Conservation (phyloP, 768 basidiomycete species). For the Podaxis sp. region DNA sequence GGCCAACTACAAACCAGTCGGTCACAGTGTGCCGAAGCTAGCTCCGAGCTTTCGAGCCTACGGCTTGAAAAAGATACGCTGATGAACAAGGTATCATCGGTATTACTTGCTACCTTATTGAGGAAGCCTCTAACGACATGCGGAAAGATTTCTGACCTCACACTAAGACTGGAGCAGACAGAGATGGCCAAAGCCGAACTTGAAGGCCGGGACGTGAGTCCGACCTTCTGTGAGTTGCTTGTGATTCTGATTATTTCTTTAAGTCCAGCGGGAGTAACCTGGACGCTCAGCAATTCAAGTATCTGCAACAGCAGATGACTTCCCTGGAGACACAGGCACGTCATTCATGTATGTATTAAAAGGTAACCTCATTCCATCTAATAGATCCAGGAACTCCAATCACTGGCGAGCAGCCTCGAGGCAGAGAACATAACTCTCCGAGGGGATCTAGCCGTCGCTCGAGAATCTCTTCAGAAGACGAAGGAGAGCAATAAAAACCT, state of each 20-base stretch:
- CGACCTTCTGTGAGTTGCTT: not conserved
- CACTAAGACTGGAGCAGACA: not conserved
- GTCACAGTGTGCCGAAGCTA: not conserved
- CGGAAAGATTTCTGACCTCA: constrained; percentile 1
- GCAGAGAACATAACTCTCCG: constrained; percentile 19
- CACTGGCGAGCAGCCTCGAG: constrained; percentile 15
- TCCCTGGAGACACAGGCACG: constrained; percentile 13
- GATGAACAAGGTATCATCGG: not conserved
- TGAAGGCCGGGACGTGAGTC: not conserved
- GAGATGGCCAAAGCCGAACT: not conserved
- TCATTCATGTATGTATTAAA: not conserved
- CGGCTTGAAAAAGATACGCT: not conserved
- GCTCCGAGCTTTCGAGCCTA: constrained; percentile 1
- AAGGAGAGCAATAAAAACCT: constrained; percentile 25
- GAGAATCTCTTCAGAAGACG: constrained; percentile 23
- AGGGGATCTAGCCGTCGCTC: constrained; percentile 18
- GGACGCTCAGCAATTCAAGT: not conserved
- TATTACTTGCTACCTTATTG: not conserved
- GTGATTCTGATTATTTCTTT: not conserved
- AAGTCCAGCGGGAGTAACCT: not conserved
- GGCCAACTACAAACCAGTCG: not conserved
- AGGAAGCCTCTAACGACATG: not conserved
- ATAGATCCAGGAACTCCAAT: constrained; percentile 21
- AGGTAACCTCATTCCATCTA: not conserved
- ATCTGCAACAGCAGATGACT: constrained; percentile 10